A percentile compares a stretch with the other conserved stretches of the same genome.
These are phyloP conservation scores for Colletotrichum eleusines DNA, from an alignment of 2,329 filamentous ascomycete species.

Conservation along the genomic window DNA sequence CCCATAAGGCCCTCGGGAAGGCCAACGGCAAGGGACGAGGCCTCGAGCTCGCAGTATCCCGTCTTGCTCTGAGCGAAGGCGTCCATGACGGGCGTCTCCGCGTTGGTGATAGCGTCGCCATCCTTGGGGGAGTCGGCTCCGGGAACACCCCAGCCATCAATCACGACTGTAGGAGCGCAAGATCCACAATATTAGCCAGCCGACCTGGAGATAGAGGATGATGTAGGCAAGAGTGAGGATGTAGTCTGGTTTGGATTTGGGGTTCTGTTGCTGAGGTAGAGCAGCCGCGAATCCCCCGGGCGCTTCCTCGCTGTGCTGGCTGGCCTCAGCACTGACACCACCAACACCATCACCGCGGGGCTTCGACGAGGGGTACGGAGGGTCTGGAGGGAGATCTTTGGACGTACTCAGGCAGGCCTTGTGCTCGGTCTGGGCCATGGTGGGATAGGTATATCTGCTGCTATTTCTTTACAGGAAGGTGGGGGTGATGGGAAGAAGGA, in stretches of 20 bases:
- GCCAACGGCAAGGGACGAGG: constrained; percentile 94
- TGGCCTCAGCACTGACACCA: constrained; percentile 17
- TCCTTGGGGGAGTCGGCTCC: constrained; percentile 83
- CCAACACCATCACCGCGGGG: constrained; percentile 32
- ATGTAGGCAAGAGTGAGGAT: constrained; percentile 53
- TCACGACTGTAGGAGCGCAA: constrained; percentile 80
- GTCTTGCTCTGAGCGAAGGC: constrained; percentile 84
- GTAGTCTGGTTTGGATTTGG: constrained; percentile 43
- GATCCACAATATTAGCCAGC: constrained; percentile 70
- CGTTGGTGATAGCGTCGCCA: constrained; percentile 95
- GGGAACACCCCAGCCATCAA: constrained; percentile 97
- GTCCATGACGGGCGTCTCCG: constrained; percentile 96
- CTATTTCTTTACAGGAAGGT: constrained; percentile 30
- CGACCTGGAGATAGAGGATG: constrained; percentile 67
- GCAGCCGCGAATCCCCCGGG: constrained; percentile 18
- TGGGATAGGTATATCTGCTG: constrained; percentile 42
- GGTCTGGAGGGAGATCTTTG: constrained; percentile 49
- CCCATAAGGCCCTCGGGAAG: constrained; percentile 98
- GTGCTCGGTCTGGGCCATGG: constrained; percentile 67
- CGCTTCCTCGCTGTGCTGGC: constrained; percentile 13
- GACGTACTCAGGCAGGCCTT: constrained; percentile 74
- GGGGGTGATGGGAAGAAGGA: constrained; percentile 3
- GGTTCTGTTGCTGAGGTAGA: constrained; percentile 36
- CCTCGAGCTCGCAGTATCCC: constrained; percentile 93
- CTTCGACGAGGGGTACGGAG: constrained; percentile 42